Base-by-base conservation (phyloP, 1,284 basidiomycete species). In the Cutaneotrichosporon cutaneum region DNA sequence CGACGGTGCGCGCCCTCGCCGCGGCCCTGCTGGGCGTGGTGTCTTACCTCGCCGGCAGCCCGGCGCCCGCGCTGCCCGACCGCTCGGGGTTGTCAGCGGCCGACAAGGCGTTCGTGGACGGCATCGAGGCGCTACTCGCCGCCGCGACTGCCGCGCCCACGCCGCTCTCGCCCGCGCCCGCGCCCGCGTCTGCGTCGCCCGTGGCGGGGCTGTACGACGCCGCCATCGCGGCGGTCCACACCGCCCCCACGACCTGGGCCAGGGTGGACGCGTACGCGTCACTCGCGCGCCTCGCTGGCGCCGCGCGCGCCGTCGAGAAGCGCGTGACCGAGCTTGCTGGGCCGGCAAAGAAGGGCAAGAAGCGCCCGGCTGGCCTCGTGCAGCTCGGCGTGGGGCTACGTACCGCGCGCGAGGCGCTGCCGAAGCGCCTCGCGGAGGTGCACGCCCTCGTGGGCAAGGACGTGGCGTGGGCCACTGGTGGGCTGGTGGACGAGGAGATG, bases 261-360 rank as follows among this genome's bases (percentile, higher is more conserved):
- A 50, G 55, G 16, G 9, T 39, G 7, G n/a, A 44, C n/a, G 56
- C 56, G 13, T 30, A 45, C 14, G 51, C 55, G 8, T n/a, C 52
- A 3, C 55, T 64, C 21, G 62, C 33, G 0, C 62, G 59, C 39
- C 52, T 62, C 0, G 54, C 47, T 4, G 60, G 60, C 32, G 54
- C 67, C 6, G 27, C 60, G 11, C 67, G 67, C 33, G 36, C 65
- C 10, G 52, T 68, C 22, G 51, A 54, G 33, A 58, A 64, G n/a
- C 27, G 52, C 11, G 33, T 54, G 21, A 26, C 14, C 22, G 52
- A 54, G 33, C 52, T 64, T 14, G 48, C 54, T 8, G 62, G 66
- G 33, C 26, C 55, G 14, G 52, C 62, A 7, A 67, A 66, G 35
- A 70, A 71, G 53, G 69, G 69, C 18, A 71, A 71, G 54, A 72